Percentiles rank a stretch among this genome's conserved stretches.
These are phyloP conservation scores for Metarhizium humberi DNA, from an alignment of 2,329 filamentous ascomycete species.

Conservation along the genomic window DNA sequence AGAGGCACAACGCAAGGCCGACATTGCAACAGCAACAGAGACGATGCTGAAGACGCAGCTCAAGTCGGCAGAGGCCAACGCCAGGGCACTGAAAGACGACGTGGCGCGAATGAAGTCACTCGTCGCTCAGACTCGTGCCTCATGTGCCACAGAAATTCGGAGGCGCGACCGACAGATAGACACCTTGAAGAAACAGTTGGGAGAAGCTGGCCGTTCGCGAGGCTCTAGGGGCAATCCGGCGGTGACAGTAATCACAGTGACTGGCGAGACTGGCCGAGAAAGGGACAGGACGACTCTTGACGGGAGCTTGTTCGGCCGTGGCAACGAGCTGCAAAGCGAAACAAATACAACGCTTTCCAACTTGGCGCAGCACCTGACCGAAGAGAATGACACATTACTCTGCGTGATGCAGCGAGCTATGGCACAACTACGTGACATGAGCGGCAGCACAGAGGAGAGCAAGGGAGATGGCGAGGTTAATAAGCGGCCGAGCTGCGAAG, in stretches of 20 bases:
- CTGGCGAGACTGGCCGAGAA: slow-evolving; percentile 43
- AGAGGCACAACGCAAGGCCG: slow-evolving; percentile 46
- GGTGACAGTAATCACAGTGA: slow-evolving; percentile 47
- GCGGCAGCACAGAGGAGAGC: slow-evolving; percentile 39
- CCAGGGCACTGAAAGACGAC: slow-evolving; percentile 76
- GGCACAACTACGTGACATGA: slow-evolving; percentile 60
- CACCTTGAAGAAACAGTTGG: slow-evolving; percentile 76
- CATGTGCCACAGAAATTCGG: slow-evolving; percentile 84
- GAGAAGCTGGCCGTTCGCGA: slow-evolving; percentile 56
- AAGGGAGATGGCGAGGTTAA: slow-evolving; percentile 21
- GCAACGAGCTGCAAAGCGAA: slow-evolving; percentile 70
- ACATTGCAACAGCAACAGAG: slow-evolving; percentile 59
- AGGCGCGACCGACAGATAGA: slow-evolving; percentile 87
- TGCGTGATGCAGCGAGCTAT: slow-evolving; percentile 63
- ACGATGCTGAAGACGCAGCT: slow-evolving; percentile 60
- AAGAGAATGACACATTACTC: slow-evolving; percentile 83
- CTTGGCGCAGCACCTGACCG: slow-evolving; percentile 71
- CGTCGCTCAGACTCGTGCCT: slow-evolving; percentile 72
- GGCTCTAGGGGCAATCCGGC: slow-evolving; percentile 45
- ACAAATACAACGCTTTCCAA: slow-evolving; percentile 87
- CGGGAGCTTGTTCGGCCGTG: slow-evolving; percentile 21
- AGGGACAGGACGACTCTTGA: slow-evolving; percentile 23
- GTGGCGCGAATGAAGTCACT: slow-evolving; percentile 68
- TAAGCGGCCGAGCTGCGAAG: slow-evolving; percentile 40
- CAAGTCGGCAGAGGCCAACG: slow-evolving; percentile 62